Evolutionary conservation across 441 rosid species (phyloP).

Genomic region (Euphorbia schlechtendalii): DNA sequence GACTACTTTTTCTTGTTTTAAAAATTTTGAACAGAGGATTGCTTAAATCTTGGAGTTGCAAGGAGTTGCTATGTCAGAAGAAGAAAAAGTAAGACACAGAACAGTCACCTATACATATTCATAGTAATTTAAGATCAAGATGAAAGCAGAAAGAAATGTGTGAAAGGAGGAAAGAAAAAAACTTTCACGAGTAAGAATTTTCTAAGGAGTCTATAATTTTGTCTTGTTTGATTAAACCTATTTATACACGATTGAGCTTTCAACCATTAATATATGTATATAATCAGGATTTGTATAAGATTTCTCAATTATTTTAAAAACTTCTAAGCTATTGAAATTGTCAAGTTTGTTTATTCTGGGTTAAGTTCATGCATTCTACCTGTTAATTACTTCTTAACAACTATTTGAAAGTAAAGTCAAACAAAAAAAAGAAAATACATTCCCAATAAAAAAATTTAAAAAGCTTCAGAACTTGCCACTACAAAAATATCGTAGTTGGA

Average conservation of each 20-base stretch:
- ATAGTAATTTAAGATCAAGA: not conserved
- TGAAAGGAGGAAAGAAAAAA: too few relatives aligned
- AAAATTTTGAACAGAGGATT: constrained; percentile 6
- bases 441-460: too few relatives aligned
- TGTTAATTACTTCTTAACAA: not conserved
- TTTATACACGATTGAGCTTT: not conserved
- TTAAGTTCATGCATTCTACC: not conserved
- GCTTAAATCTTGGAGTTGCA: constrained; percentile 9
- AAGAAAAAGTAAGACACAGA: not conserved
- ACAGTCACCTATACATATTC: not conserved
- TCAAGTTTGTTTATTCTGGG: not conserved
- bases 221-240: not conserved
- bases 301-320: not conserved
- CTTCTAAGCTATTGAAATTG: not conserved
- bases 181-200: not conserved
- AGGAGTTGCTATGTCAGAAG: constrained; percentile 10
- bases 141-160: not conserved
- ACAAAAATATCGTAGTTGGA: not conserved
- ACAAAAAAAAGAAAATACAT: not conserved
- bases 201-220: not conserved
- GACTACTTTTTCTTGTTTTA: not conserved
- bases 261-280: not conserved
- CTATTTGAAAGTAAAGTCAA: not conserved
- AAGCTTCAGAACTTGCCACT: not conserved
- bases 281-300: not conserved